A percentile compares a stretch with the other conserved stretches of the same genome.
phyloP scores from a whole-genome alignment of 2,329 filamentous ascomycete species.

The Venturiaceae sp. region DNA sequence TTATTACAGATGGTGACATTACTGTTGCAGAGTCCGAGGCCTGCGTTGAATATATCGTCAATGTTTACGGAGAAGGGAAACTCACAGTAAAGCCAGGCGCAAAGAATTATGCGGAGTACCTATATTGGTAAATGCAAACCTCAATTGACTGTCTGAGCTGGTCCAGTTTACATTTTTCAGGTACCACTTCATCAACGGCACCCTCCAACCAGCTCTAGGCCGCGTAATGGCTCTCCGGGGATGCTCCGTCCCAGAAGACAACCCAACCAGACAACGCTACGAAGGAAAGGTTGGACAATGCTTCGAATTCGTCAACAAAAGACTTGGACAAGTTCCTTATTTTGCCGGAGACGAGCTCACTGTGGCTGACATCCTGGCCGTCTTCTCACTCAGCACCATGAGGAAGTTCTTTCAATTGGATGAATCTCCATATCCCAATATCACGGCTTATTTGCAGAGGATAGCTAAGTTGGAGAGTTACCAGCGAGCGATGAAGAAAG shows the following conservation, averaged over 20 bases:
- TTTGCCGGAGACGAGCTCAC: slow-evolving; percentile 54
- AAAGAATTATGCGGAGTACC: slow-evolving; percentile 46
- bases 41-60: slow-evolving; percentile 51
- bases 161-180: too few species aligned
- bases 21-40: slow-evolving; percentile 51
- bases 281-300: slow-evolving; percentile 13
- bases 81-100: slow-evolving; percentile 37
- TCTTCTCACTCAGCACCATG: slow-evolving; percentile 53
- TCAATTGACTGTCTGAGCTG: background rate
- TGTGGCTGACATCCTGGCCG: slow-evolving; percentile 55
- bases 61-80: slow-evolving; percentile 40
- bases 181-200: slow-evolving; percentile 44
- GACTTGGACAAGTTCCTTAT: slow-evolving; percentile 39
- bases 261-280: slow-evolving; percentile 19
- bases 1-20: slow-evolving; percentile 45
- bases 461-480: slow-evolving; percentile 17
- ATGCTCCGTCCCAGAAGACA: slow-evolving; percentile 13
- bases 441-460: slow-evolving; percentile 19
- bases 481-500: slow-evolving; percentile 20
- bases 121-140: slow-evolving; percentile 47
- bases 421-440: slow-evolving; percentile 14
- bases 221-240: slow-evolving; percentile 17
- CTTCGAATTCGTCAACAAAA: slow-evolving; percentile 39
- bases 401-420: slow-evolving; percentile 23
- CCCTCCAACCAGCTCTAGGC: slow-evolving; percentile 26